phyloP scores from a whole-genome alignment of 1,139 yeast species.

The Pichia sp. region DNA sequence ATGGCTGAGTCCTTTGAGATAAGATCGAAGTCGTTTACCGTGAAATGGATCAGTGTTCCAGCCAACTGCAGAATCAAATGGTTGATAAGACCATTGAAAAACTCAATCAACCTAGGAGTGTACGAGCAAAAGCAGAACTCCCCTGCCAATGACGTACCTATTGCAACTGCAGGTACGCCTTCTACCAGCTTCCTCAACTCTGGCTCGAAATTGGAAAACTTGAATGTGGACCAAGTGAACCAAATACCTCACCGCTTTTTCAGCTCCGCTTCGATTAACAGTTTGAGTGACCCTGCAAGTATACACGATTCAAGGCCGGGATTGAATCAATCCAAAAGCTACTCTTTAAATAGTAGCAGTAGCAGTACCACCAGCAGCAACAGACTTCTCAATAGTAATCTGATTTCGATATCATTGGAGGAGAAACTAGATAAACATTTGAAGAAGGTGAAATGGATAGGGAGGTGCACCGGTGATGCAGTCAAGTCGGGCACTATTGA shows the following conservation, averaged over 20 bases:
- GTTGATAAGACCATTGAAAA: slow-evolving; percentile 80
- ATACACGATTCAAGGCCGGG: background rate
- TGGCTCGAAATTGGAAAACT: slow-evolving; percentile 18
- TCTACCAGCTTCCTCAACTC: background rate
- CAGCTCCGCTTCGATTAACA: background rate
- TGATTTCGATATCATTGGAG: slow-evolving; percentile 26
- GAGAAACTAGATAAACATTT: slow-evolving; percentile 38
- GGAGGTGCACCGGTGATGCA: slow-evolving; percentile 49
- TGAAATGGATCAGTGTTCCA: slow-evolving; percentile 84
- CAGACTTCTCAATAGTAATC: background rate
- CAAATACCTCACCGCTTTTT: slow-evolving; percentile 28
- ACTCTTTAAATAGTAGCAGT: background rate
- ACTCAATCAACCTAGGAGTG: slow-evolving; percentile 68
- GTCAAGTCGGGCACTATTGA: slow-evolving; percentile 59
- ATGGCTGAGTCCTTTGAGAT: slow-evolving; percentile 82
- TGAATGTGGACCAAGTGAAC: slow-evolving; percentile 28
- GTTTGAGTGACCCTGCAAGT: background rate
- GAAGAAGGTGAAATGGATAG: slow-evolving; percentile 41
- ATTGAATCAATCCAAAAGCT: background rate
- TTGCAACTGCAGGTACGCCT: background rate
- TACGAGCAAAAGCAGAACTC: slow-evolving; percentile 39
- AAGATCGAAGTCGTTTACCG: slow-evolving; percentile 81
- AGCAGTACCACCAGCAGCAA: background rate
- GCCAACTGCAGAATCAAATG: slow-evolving; percentile 65
- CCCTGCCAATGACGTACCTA: background rate